Base-by-base conservation (phyloP, 257 asterid genomes). In the Ehretia macrophylla region DNA sequence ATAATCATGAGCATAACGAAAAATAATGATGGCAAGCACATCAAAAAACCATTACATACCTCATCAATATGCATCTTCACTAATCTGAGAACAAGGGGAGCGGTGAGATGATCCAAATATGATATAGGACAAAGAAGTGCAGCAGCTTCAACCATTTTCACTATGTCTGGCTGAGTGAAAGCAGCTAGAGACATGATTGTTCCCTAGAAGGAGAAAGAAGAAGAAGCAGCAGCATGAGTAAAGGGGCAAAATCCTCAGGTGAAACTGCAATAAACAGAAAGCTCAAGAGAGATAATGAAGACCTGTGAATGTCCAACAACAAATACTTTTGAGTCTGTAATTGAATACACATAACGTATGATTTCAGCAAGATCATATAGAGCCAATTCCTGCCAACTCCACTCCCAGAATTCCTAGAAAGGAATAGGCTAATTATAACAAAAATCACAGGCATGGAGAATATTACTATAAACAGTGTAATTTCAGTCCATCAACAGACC, bases 311-410 rank as follows among this genome's bases (percentile, higher is more conserved):
- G 96, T 68, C 99, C 99, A 58, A 89, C 89, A 72, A 89, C 72
- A 65, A 83, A 68, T 35, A 93, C 66, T 80, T 85, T 89, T 65
- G 89, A 79, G 56, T 76, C 68, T 39, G 97, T 85, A 60, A 65
- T 54, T 44, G 86, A 78, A 64, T 78, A 23, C 56, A 89, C 58
- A 64, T 84, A 93, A 62, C 64, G 84, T 54, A 83, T 79, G 92
- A 93, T 93, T 76, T 77, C 97, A 51, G 81, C 78, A 55, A 93
- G 90, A 79, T 89, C 99, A 56, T 80, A 74, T 49, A 84, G 83
- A 65, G 99, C 96, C 69, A 89, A 72, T 60, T 93, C 99, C 81
- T 89, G 95, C 99, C 99, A 93, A 77, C 95, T 89, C 97, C 99
- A 93, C 52, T 93, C 94, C 99, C 99, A 93, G 64, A 93, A 93